Evolutionary conservation across 2,329 filamentous ascomycete genomes (phyloP).

Genomic region (Orbilia javanica): DNA sequence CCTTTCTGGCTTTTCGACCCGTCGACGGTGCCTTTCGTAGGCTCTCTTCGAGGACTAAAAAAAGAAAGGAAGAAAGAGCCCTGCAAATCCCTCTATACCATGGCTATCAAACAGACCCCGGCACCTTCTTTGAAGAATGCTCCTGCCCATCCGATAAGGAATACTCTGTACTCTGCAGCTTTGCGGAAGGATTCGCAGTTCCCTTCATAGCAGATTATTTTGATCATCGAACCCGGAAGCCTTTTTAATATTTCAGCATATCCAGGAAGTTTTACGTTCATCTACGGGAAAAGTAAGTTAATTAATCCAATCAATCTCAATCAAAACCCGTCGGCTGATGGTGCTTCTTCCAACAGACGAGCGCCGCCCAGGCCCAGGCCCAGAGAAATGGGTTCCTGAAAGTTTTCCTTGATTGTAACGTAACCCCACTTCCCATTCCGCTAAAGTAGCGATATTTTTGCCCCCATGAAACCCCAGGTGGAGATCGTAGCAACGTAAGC

Average conservation of each 20-base stretch:
- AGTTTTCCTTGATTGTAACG: slow-evolving; percentile 27
- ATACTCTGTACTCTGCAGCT: background rate
- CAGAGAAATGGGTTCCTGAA: background rate
- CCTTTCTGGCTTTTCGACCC: slow-evolving; percentile 30
- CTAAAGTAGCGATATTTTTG: background rate
- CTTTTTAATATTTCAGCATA: background rate
- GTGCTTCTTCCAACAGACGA: slow-evolving; percentile 26
- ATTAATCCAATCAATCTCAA: slow-evolving; percentile 38
- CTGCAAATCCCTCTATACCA: slow-evolving; percentile 47
- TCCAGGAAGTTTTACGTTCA: slow-evolving; percentile 9
- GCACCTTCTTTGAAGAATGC: slow-evolving; percentile 6
- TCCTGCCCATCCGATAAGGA: slow-evolving; percentile 45
- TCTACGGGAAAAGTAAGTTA: slow-evolving; percentile 2
- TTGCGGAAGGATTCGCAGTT: background rate
- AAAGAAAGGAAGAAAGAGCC: background rate
- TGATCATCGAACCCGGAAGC: background rate
- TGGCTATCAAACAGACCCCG: slow-evolving; percentile 57
- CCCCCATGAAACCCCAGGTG: slow-evolving; percentile 15
- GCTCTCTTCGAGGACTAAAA: background rate
- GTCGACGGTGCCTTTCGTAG: slow-evolving; percentile 15
- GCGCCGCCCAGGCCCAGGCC: slow-evolving; percentile 20
- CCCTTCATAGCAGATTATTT: slow-evolving; percentile 10
- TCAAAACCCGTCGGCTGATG: slow-evolving; percentile 14
- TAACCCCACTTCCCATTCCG: slow-evolving; percentile 37
- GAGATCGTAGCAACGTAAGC: slow-evolving; percentile 20